Evolutionary conservation across 1,284 basidiomycete genomes (phyloP), one percentile per base, ranked within the genome.

Genomic region (Sphagnurus paluster): DNA sequence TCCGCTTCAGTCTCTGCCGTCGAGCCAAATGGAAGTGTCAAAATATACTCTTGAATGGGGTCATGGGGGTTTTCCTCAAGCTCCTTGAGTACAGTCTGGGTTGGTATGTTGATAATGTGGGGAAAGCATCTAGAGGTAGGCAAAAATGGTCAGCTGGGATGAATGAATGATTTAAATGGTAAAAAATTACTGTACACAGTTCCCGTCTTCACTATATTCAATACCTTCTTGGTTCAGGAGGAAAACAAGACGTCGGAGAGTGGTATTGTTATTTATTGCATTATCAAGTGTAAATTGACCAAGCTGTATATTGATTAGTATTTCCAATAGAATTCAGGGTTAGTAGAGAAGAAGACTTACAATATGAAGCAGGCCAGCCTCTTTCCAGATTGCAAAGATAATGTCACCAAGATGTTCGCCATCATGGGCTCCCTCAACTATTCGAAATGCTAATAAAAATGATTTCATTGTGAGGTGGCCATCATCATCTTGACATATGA

Each of bases 101-200:
- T 23, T 4, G 56, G 51, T 13, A 60, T 52, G 36, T 64, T 64
- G 28, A 64, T 46, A 19, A 61, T 46, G 44, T 63, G 62, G 0
- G 56, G 60, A 41, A 63, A 64, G 43, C 62, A 65, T 10, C 62
- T 65, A n/a, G 23, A 29, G 28, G 11, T 13, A 30, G 14, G 2
- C 14, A 30, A 30, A 30, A 3, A 7, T 13, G 28, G 28, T 30
- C 28, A 30, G 7, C 28, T 30, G 25, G 6, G 7, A 26, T 7
- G 25, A 26, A 7, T 11, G 11, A 26, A 7, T 26, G 25, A 26
- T 26, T 7, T 26, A 26, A 7, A 26, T 26, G 25, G 11, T 26
- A 11, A 26, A 11, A 26, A 37, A 41, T 3, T 40, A 66, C 64
- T 58, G 41, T 16, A 63, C 49, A 7, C 60, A 56, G 44, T 64